These are phyloP conservation scores for Proliferodiscus dingleyae DNA, from an alignment of 2,329 filamentous ascomycete species.

Conservation along the genomic window DNA sequence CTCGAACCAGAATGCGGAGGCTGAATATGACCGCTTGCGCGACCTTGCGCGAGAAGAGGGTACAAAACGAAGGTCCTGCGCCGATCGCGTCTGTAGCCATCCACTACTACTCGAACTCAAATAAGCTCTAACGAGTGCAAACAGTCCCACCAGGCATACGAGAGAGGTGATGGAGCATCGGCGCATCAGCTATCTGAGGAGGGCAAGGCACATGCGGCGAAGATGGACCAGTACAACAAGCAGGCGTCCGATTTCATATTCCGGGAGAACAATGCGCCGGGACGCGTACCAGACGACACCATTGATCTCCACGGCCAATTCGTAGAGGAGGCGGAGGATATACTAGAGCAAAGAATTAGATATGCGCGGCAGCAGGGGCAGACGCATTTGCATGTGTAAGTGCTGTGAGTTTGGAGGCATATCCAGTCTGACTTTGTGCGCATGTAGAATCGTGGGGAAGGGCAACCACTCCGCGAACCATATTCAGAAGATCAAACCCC, in stretches of 20 bases:
- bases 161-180: slow-evolving; percentile 72
- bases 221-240: slow-evolving; percentile 84
- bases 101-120: not conserved
- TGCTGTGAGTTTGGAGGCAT: slow-evolving; percentile 4
- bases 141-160: slow-evolving; percentile 75
- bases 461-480: slow-evolving; percentile 81
- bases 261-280: slow-evolving; percentile 82
- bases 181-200: slow-evolving; percentile 82
- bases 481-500: slow-evolving; percentile 92
- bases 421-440: not conserved
- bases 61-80: slow-evolving; percentile 70
- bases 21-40: slow-evolving; percentile 88
- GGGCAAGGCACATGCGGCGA: slow-evolving; percentile 75
- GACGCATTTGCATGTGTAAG: slow-evolving; percentile 75
- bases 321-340: slow-evolving; percentile 90
- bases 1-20: slow-evolving; percentile 63
- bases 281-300: slow-evolving; percentile 70
- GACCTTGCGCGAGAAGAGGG: slow-evolving; percentile 78
- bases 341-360: slow-evolving; percentile 79
- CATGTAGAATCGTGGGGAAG: slow-evolving; percentile 75
- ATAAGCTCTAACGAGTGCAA: slow-evolving; percentile 5
- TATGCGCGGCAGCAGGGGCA: slow-evolving; percentile 70
- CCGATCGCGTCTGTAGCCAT: slow-evolving; percentile 54
- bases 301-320: slow-evolving; percentile 95
- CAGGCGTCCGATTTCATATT: slow-evolving; percentile 94